Evolutionary conservation across 1,284 basidiomycete species (phyloP).

Genomic region (Ustilago trichophora): DNA sequence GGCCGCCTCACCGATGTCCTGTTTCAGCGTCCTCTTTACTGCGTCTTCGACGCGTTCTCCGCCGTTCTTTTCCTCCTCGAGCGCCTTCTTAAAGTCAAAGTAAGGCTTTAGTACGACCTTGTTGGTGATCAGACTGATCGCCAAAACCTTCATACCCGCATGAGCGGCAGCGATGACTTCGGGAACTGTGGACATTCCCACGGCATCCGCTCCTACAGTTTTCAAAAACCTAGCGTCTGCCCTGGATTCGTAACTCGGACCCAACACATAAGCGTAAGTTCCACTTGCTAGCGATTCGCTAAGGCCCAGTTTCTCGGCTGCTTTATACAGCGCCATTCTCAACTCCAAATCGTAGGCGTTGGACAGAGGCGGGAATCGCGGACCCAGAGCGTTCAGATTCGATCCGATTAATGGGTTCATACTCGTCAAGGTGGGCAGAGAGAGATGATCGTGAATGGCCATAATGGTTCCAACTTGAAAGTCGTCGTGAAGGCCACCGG

Average conservation of each 20-base stretch:
- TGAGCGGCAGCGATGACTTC: conserved; percentile 83
- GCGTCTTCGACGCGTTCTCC: conserved; percentile 6
- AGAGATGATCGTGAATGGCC: conserved; percentile 81
- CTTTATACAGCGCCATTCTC: conserved; percentile 76
- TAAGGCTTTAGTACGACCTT: conserved; percentile 78
- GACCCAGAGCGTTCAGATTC: conserved; percentile 39
- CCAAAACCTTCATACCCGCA: conserved; percentile 75
- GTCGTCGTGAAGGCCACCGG: conserved; percentile 77
- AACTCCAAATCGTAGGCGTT: conserved; percentile 78
- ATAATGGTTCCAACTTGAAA: conserved; percentile 84
- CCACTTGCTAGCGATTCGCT: conserved; percentile 67
- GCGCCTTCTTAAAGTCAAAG: conserved; percentile 76
- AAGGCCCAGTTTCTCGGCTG: conserved; percentile 72
- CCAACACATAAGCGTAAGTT: conserved; percentile 82
- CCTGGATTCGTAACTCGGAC: conserved; percentile 80
- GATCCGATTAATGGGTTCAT: conserved; percentile 76
- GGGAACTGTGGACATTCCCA: conserved; percentile 89
- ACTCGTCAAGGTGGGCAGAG: conserved; percentile 77
- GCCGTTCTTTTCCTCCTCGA: conserved; percentile 73
- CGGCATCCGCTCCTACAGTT: conserved; percentile 72
- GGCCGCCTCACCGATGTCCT: conserved; percentile 71
- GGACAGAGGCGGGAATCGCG: conserved; percentile 80
- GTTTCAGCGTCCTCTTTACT: conserved; percentile 58
- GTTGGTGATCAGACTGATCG: conserved; percentile 83
- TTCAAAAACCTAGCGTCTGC: conserved; percentile 51